Conservation (phyloP, 2,329 filamentous ascomycete genomes). For the Fusarium mexicanum region DNA sequence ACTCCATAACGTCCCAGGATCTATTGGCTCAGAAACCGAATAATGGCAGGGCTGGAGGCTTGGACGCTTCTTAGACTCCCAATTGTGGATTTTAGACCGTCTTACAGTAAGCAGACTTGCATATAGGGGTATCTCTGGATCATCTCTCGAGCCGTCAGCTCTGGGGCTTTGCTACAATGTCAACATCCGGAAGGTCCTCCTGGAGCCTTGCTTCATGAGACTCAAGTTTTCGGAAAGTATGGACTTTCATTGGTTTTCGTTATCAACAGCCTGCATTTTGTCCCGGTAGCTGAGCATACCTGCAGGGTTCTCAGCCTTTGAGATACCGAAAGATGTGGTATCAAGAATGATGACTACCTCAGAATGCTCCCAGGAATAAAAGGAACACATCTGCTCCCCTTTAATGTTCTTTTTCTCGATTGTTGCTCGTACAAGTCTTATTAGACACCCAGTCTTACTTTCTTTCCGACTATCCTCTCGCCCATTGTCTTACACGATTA, state of each 20-base stretch:
- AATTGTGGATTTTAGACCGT: not conserved
- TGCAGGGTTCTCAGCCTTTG: not conserved
- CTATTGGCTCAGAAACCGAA: not conserved
- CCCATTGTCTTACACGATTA: not conserved
- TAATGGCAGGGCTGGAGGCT: not conserved
- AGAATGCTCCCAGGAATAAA: not conserved
- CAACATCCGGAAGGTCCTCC: not conserved
- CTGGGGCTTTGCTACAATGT: not conserved
- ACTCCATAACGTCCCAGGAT: not conserved
- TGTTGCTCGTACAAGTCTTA: not conserved
- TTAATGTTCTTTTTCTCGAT: too few relatives aligned
- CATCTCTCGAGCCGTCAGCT: not conserved
- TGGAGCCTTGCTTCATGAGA: not conserved
- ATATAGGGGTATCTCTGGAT: not conserved
- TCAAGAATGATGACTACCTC: not conserved
- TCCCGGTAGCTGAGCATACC: not conserved
- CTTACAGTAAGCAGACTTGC: slow-evolving; percentile 9
- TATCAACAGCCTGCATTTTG: not conserved
- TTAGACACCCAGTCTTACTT: not conserved
- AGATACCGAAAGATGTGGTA: not conserved
- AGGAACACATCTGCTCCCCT: not conserved
- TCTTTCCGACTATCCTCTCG: not conserved
- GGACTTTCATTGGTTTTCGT: not conserved
- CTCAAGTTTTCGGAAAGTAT: not conserved
- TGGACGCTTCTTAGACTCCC: not conserved